Evolutionary conservation across 2,329 filamentous ascomycete species (phyloP).

Genomic region (Epichloe brachyelytri): DNA sequence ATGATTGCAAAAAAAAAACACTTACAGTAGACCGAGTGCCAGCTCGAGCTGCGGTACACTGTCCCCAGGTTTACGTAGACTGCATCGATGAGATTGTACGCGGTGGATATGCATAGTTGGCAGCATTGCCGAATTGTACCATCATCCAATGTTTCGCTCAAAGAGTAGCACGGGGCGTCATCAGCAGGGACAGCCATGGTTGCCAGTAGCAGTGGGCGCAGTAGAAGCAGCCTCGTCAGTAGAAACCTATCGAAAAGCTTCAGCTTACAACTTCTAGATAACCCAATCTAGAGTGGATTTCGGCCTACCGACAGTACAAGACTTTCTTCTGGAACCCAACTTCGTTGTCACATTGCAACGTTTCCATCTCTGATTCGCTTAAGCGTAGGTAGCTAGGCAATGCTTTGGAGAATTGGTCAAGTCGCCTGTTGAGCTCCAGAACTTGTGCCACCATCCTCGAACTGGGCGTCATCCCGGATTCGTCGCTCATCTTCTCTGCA

Average conservation of each 20-base stretch:
- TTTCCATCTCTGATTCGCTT: background rate
- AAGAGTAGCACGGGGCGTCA: background rate
- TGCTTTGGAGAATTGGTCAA: background rate
- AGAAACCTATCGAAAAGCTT: background rate
- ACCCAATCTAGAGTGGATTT: background rate
- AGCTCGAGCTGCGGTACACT: constrained; percentile 1
- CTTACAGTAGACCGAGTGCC: constrained; percentile 4
- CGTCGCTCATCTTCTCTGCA: background rate
- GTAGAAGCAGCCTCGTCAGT: background rate
- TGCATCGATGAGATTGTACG: constrained; percentile 1
- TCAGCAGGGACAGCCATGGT: background rate
- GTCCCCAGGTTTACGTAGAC: constrained; percentile 1
- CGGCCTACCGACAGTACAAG: constrained; percentile 1
- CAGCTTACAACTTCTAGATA: background rate
- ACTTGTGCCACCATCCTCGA: background rate
- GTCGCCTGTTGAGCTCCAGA: constrained; percentile 1
- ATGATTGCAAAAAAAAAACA: background rate
- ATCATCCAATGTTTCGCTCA: background rate
- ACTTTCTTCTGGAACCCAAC: constrained; percentile 1
- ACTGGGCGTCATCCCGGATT: background rate
- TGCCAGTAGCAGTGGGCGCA: background rate
- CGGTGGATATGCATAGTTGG: constrained; percentile 1
- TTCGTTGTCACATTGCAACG: background rate
- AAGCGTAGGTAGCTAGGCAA: background rate
- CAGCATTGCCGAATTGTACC: constrained; percentile 1